phyloP scores from a whole-genome alignment of 1,284 basidiomycete species.

The Golubevia pallescens region DNA sequence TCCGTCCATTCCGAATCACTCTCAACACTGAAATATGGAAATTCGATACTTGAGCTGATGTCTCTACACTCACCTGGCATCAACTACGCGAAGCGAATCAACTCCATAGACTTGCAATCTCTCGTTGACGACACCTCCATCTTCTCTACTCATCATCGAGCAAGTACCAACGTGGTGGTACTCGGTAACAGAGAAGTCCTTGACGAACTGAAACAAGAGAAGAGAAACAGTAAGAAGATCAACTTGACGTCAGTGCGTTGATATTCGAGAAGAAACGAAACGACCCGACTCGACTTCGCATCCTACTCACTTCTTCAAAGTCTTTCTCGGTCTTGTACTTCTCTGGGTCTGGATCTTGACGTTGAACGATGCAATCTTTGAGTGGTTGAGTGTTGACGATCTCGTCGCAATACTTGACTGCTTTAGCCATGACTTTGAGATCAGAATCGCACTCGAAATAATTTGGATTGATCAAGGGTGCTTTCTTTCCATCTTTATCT shows the following conservation, averaged over 20 bases:
- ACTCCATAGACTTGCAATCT: neutral
- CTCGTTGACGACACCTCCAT: neutral
- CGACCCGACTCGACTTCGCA: neutral
- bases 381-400: slow-evolving; percentile 19
- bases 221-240: neutral
- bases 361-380: slow-evolving; percentile 21
- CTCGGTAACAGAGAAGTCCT: slow-evolving; percentile 21
- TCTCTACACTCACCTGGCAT: no score
- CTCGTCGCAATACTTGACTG: slow-evolving; percentile 35
- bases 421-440: slow-evolving; percentile 30
- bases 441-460: slow-evolving; percentile 28
- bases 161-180: neutral
- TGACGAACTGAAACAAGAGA: slow-evolving; percentile 4
- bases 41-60: no score
- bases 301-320: slow-evolving; percentile 22
- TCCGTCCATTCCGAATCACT: no score
- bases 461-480: neutral
- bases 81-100: no score
- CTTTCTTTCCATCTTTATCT: neutral
- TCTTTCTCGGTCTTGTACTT: slow-evolving; percentile 24
- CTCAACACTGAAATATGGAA: no score
- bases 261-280: no score
- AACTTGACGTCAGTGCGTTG: no score
- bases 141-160: neutral
- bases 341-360: slow-evolving; percentile 28